Evolutionary conservation across 257 asterid genomes (phyloP).

Genomic region (Schizonepeta tenuifolia): DNA sequence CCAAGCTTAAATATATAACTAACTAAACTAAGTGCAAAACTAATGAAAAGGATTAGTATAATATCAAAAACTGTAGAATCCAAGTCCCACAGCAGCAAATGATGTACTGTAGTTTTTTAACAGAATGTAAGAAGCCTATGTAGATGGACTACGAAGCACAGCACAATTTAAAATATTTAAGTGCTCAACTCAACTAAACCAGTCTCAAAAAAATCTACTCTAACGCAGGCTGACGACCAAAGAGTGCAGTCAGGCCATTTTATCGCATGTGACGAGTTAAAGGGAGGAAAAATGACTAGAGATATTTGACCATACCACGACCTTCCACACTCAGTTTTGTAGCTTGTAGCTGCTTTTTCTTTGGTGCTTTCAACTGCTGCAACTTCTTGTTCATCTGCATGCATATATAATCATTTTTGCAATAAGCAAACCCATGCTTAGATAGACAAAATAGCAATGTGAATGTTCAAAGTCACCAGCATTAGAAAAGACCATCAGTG

Average conservation of each 20-base stretch:
- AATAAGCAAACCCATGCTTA: background rate
- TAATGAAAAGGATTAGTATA: background rate
- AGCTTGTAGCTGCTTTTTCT: slow-evolving; percentile 87
- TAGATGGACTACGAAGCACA: background rate
- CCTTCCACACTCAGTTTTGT: slow-evolving; percentile 92
- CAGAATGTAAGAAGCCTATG: slow-evolving; percentile 1
- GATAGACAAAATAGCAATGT: background rate
- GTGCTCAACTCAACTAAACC: background rate
- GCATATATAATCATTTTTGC: slow-evolving; percentile 18
- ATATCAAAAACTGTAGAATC: background rate
- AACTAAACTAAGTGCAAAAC: background rate
- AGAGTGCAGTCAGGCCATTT: background rate
- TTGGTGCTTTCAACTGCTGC: slow-evolving; percentile 85
- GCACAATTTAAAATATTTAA: background rate
- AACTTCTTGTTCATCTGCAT: slow-evolving; percentile 89
- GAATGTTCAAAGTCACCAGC: background rate
- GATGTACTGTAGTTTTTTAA: background rate
- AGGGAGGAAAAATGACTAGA: slow-evolving; percentile 39
- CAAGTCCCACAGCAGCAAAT: background rate
- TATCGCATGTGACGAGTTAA: slow-evolving; percentile 3
- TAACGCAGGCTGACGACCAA: background rate
- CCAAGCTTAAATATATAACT: background rate
- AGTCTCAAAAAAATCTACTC: background rate
- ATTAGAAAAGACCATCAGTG: background rate
- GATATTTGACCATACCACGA: slow-evolving; percentile 93